phyloP scores from a whole-genome alignment of 164 flowering plant species.

The Liriodendron chinense region DNA sequence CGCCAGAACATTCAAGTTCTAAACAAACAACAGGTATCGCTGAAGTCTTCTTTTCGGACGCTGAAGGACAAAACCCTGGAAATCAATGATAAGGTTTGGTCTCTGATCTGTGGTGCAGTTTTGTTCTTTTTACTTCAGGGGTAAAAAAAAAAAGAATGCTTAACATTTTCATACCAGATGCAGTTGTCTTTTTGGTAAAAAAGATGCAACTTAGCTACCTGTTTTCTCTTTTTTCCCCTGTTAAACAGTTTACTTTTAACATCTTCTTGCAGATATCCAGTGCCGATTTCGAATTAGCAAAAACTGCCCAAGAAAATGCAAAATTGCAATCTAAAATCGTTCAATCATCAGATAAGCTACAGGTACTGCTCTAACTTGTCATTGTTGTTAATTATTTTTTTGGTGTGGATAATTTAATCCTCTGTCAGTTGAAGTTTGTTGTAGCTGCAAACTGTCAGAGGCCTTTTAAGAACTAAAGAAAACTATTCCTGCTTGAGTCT shows the following conservation, averaged over 20 bases:
- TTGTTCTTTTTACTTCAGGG: background rate
- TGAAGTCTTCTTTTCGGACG: conserved; percentile 45
- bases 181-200: background rate
- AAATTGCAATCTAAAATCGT: conserved; percentile 75
- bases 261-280: conserved; percentile 53
- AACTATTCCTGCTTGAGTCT: background rate
- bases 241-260: background rate
- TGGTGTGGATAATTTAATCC: background rate
- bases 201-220: background rate
- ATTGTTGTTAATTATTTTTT: background rate
- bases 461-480: background rate
- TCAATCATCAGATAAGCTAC: conserved; percentile 91
- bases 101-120: background rate
- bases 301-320: conserved; percentile 81
- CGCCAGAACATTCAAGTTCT: conserved; percentile 57
- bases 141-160: too few relatives aligned
- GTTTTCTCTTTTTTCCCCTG: background rate
- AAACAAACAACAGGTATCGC: conserved; percentile 66
- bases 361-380: conserved; percentile 37
- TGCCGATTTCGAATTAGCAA: conserved; percentile 68
- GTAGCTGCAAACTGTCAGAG: background rate
- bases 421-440: background rate
- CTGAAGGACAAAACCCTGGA: conserved; percentile 65
- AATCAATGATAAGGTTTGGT: conserved; percentile 65
- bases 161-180: background rate